Base-by-base conservation (phyloP, 1,284 basidiomycete genomes). In the Grifola frondosa region DNA sequence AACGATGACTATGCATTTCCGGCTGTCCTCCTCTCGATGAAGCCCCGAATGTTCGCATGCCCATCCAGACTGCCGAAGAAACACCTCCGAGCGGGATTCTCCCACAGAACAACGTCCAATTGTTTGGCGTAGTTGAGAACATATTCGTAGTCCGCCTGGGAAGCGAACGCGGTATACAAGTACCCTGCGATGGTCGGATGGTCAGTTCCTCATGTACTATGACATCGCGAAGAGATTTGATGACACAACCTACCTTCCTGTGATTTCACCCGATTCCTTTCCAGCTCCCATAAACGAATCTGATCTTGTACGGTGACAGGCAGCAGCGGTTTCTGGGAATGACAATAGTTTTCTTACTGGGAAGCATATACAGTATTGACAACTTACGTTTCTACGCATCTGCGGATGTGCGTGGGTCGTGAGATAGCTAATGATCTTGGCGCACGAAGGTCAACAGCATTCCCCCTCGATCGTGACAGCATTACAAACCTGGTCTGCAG, bases 231-330 rank as follows among this genome's bases (percentile, higher is more conserved):
- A 57, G 49, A 52, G 52, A 38, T 37, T 40, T 42, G 42, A 40
- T 57, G 46, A 46, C 50, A 45, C 36, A 25, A 57, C 65, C 37
- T 59, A 91, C 92, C 90, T 74, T 94, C 89, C 62, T 87, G 77
- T 22, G 88, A 85, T 56, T 88, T 85, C 2, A 99, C 74, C 37
- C 97, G 80, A 64, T 98, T 95, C 66, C 90, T 86, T 70, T 99
- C 97, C 40, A 95, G 75, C 67, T 99, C 96, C 96, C 97, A 99
- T 13, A 99, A 74, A 40, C 97, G 84, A 53, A 99, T 91, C 69
- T 99, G 97, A 69, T 99, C 97, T 57, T 97, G 94, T 0, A 98
- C 95, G 0, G 96, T 97, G 28, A 96, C 91, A 21, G 94, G 94
- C 12, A 97, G 73, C 5, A 97, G 73, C 5, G 93, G 92, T 60